A percentile compares a stretch with the other conserved stretches of the same genome.
These are phyloP conservation scores for Annulohypoxylon nitens DNA, from an alignment of 495 filamentous ascomycete species.

Conservation along the genomic window DNA sequence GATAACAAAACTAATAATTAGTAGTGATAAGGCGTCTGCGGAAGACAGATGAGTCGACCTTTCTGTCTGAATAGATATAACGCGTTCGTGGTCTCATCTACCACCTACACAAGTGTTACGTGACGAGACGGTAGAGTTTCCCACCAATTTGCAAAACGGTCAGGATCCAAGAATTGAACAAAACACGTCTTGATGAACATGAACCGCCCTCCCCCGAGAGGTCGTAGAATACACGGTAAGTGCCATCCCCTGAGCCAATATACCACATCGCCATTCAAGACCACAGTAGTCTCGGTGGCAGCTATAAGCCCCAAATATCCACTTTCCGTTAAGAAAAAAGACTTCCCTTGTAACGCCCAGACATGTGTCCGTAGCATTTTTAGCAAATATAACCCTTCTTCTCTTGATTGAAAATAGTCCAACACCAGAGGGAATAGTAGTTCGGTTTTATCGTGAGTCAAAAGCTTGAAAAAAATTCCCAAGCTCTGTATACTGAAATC, in stretches of 20 bases:
- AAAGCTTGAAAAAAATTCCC: neutral
- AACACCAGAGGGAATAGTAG: neutral
- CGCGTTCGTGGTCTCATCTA: neutral
- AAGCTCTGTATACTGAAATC: neutral
- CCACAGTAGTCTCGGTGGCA: neutral
- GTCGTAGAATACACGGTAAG: conserved; percentile 1
- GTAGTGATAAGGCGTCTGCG: neutral
- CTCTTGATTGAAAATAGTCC: neutral
- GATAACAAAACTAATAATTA: neutral
- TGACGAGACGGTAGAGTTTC: neutral
- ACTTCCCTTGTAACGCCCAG: neutral
- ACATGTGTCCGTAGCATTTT: neutral
- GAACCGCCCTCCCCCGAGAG: neutral
- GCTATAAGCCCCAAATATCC: neutral
- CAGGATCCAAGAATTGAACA: neutral
- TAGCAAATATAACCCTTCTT: neutral
- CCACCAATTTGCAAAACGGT: neutral
- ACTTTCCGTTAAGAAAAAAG: neutral
- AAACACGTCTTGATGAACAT: neutral
- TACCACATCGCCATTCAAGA: neutral
- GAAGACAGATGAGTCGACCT: neutral
- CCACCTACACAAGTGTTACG: neutral
- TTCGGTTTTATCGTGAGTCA: neutral
- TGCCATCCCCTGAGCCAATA: neutral
- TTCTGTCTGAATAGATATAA: neutral